phyloP scores from a whole-genome alignment of 768 basidiomycete genomes.

The Gymnopilus dilepis region DNA sequence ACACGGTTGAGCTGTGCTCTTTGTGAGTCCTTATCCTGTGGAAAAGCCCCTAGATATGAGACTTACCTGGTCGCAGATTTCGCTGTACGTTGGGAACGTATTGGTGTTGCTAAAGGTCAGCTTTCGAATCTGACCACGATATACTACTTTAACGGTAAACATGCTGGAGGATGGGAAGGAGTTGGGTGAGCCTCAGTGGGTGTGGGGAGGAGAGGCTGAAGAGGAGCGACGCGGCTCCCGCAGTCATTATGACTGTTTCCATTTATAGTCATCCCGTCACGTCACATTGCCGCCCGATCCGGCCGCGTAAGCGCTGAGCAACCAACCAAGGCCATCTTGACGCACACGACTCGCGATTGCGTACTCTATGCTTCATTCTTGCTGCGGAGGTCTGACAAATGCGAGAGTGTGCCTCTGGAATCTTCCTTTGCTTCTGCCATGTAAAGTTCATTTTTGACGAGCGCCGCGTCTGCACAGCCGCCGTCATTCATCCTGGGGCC shows the following conservation, averaged over 20 bases:
- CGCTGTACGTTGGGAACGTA: constrained; percentile 65
- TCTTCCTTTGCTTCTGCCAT: not conserved
- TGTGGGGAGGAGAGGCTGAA: constrained; percentile 22
- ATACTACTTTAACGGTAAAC: constrained; percentile 84
- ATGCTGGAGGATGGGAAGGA: constrained; percentile 38
- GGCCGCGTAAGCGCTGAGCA: constrained; percentile 24
- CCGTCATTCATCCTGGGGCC: no score
- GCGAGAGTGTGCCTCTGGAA: not conserved
- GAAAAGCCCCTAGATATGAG: constrained; percentile 9
- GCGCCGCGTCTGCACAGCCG: no score
- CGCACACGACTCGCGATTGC: not conserved
- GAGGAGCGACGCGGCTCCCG: constrained; percentile 21
- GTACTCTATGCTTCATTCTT: constrained; percentile 14
- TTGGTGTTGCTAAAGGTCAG: constrained; percentile 57
- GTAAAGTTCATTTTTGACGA: no score
- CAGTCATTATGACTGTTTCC: constrained; percentile 26
- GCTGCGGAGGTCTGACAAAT: not conserved
- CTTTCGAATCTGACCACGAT: constrained; percentile 70
- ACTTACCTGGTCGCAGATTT: constrained; percentile 68
- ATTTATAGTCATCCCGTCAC: constrained; percentile 25
- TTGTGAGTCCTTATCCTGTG: constrained; percentile 29
- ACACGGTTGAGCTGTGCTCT: constrained; percentile 65
- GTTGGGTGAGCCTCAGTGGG: constrained; percentile 1
- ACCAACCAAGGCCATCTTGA: not conserved
- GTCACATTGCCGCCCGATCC: constrained; percentile 26